These are phyloP conservation scores for Avena eriantha DNA, from an alignment of 176 grass and related monocot genomes.

Conservation along the genomic window DNA sequence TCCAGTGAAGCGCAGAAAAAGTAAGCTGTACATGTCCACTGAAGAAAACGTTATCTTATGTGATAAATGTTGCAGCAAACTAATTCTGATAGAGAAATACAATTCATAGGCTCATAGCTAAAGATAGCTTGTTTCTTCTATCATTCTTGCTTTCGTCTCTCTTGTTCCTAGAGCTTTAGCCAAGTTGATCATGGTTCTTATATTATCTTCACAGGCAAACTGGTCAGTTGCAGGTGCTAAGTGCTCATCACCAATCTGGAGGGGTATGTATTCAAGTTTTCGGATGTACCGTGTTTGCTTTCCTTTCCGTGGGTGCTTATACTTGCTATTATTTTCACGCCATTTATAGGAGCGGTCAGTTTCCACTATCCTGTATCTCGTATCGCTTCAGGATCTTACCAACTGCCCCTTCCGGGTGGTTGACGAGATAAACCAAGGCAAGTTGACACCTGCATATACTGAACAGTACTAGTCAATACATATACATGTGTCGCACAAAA, in stretches of 20 bases:
- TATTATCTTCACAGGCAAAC: conserved; percentile 71
- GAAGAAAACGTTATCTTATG: no score
- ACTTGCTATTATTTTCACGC: conserved; percentile 10
- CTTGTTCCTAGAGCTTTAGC: not conserved
- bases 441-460: not conserved
- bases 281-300: not conserved
- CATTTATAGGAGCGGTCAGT: conserved; percentile 81
- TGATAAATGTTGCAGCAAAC: no score
- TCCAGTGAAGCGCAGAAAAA: no score
- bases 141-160: not conserved
- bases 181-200: not conserved
- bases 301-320: not conserved
- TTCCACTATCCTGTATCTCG: conserved; percentile 92
- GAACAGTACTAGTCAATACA: not conserved
- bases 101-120: not conserved
- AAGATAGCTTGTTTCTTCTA: not conserved
- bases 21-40: no score
- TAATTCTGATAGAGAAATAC: not conserved
- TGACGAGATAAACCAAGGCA: conserved; percentile 98
- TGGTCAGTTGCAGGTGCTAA: conserved; percentile 88
- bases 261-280: conserved; percentile 62
- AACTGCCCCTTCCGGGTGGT: conserved; percentile 90
- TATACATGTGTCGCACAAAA: not conserved
- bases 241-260: conserved; percentile 92
- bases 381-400: conserved; percentile 96